A percentile compares a stretch with the other conserved stretches of the same genome.
Evolutionary conservation across 495 filamentous ascomycete genomes (phyloP).

Genomic region (Beverwykella pulmonaria): DNA sequence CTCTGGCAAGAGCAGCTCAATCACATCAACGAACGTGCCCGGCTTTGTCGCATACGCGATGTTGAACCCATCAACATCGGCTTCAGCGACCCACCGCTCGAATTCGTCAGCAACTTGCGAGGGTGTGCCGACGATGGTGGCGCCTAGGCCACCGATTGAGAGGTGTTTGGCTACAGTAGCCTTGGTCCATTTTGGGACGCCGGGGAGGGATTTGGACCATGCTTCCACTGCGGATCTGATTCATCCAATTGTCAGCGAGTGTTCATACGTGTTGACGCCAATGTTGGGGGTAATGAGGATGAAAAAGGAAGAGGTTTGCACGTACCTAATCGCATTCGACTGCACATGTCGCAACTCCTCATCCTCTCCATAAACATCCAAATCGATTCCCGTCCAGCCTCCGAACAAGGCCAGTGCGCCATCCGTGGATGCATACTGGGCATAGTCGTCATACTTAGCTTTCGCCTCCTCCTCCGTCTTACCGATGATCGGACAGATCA

Average conservation of each 20-base stretch:
- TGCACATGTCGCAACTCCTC: conserved; percentile 47
- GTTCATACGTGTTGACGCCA: too few species aligned
- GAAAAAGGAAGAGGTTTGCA: background rate
- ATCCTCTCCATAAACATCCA: conserved; percentile 56
- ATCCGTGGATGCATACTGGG: conserved; percentile 55
- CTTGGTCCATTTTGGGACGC: conserved; percentile 36
- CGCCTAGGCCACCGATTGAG: conserved; percentile 25
- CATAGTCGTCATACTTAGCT: conserved; percentile 56
- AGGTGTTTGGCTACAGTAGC: conserved; percentile 26
- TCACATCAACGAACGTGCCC: conserved; percentile 64
- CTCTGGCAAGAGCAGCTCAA: conserved; percentile 63
- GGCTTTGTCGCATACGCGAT: conserved; percentile 65
- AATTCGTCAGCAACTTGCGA: conserved; percentile 23
- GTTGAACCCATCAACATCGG: conserved; percentile 45
- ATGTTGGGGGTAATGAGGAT: too few species aligned
- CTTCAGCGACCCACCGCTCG: conserved; percentile 29
- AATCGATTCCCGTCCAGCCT: conserved; percentile 62
- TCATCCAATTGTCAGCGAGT: background rate
- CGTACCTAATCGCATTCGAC: conserved; percentile 22
- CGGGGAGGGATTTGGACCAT: conserved; percentile 20
- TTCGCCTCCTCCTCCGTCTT: conserved; percentile 58
- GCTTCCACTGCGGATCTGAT: conserved; percentile 24
- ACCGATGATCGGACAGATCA: conserved; percentile 56
- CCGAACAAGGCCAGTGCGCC: conserved; percentile 61
- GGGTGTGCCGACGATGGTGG: conserved; percentile 25